Base-by-base conservation (phyloP, 1,284 basidiomycete genomes). In the Ceratobasidium sp. region DNA sequence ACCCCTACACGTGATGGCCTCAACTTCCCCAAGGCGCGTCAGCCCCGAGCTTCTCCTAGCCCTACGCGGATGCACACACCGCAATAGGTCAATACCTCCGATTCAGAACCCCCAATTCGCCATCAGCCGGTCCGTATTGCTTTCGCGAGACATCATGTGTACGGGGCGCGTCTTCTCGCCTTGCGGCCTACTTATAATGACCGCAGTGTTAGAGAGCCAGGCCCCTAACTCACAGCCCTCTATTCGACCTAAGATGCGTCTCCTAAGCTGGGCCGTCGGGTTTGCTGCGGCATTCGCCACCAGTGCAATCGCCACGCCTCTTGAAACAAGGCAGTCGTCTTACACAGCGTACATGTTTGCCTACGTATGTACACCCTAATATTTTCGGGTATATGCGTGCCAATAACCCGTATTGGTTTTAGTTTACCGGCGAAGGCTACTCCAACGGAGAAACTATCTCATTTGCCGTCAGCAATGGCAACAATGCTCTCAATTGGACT, bases 381-480 rank as follows among this genome's bases (percentile, higher is more conserved):
- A 42, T 25, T 30, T 21, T 23, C 23, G 18, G 30, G 16, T 44
- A 8, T 42, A 42, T 38, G 51, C 51, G 25, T 30, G 51, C 23
- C 23, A 28, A 23, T 58, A 28, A 40, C 23, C 21, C 28, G 9
- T 0, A 14, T 21, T 14, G 33, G 12, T 16, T 30, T 46, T 36
- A 69, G 64, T 69, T 69, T 21, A 69, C 64, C 16, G 64, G 64
- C 2, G 64, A 69, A 44, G 64, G 64, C 2, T 69, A 69, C 40
- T 69, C 64, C 12, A 58, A 69, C 30, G 64, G 64, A 21, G 64
- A 69, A 30, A 69, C 64, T n/a, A 69, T 69, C 2, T 69, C 64
- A 16, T 69, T 69, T 21, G 64, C 64, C n/a, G 64, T 69, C 33
- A 69, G 64, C 64, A 69, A 69, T 23, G 64, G 64, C 36, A 69